Conservation (phyloP, 2,329 filamentous ascomycete genomes). For the Aspergillus sp. region DNA sequence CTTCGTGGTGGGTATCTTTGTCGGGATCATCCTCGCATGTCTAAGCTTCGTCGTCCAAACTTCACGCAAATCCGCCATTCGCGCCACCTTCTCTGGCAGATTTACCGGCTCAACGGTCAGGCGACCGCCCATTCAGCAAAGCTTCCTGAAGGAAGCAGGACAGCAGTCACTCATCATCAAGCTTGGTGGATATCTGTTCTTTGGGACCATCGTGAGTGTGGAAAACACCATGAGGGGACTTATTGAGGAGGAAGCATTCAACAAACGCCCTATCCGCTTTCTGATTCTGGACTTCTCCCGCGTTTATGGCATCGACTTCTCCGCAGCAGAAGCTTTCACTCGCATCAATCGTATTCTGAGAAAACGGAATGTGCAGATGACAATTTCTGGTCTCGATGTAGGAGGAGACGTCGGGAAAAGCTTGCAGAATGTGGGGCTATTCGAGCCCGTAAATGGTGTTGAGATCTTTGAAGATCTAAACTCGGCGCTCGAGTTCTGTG, state of each 20-base stretch:
- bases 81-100: constrained; percentile 85
- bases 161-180: constrained; percentile 90
- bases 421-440: constrained; percentile 81
- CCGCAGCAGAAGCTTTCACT: constrained; percentile 91
- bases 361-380: constrained; percentile 74
- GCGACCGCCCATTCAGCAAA: constrained; percentile 83
- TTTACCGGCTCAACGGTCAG: constrained; percentile 90
- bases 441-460: constrained; percentile 71
- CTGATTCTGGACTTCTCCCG: constrained; percentile 85
- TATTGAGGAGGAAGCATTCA: constrained; percentile 80
- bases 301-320: constrained; percentile 93
- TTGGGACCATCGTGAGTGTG: constrained; percentile 94
- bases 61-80: constrained; percentile 83
- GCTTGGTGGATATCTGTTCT: constrained; percentile 93
- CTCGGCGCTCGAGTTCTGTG: constrained; percentile 87
- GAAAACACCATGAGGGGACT: constrained; percentile 83
- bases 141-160: constrained; percentile 82
- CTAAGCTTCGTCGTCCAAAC: constrained; percentile 89
- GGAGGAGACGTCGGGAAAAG: constrained; percentile 74
- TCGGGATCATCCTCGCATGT: constrained; percentile 89
- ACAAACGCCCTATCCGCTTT: constrained; percentile 78
- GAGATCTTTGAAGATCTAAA: constrained; percentile 87
- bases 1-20: constrained; percentile 90
- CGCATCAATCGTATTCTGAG: constrained; percentile 83
- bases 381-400: constrained; percentile 79